Evolutionary conservation across 495 filamentous ascomycete genomes (phyloP), one percentile per base, ranked within the genome.

Genomic region (Penicillium maclennaniae): DNA sequence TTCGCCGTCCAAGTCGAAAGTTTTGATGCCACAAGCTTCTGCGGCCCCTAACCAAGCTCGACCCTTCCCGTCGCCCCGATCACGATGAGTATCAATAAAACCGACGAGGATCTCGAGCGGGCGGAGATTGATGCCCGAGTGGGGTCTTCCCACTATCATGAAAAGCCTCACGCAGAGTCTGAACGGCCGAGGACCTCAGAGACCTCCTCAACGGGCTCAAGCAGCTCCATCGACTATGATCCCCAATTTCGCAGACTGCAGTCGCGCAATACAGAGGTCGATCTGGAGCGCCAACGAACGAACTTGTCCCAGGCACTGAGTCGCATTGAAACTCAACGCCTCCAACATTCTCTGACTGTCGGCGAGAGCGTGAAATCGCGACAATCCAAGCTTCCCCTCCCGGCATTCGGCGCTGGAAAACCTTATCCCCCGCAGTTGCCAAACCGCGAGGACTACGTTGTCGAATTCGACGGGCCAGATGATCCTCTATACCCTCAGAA

Each of bases 401-500:
- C 69, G 3, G 25, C 60, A n/a, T 68, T 74, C 53, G 88, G 88
- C 36, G 84, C 73, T 39, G 89, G 88, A 1, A 93, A 91, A 69
- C 79, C 86, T 5, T 92, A 86, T 64, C 90, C 90, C 7, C 89
- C 88, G 7, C 75, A 66, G 0, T 61, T 95, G 3, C 78, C 79
- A 4, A 64, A 69, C 26, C 61, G 65, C 7, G 68, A 76, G 2
- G 77, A 72, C 25, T 82, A 81, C 56, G 72, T 82, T 15, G 79
- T 83, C 8, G 77, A 82, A 49, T 83, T 81, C 50, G 60, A 87
- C 48, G 89, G 89, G 0, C 79, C 80, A 12, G 74, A 87, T 57
- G 88, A 92, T 67, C 87, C 88, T 4, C 58, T 86, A 40, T 88
- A 93, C 64, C 84, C 88, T 0, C 83, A 88, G 69, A 93, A 93